These are phyloP conservation scores for Ceratobasidium sp. DNA, from an alignment of 1,284 basidiomycete genomes.

Conservation along the genomic window DNA sequence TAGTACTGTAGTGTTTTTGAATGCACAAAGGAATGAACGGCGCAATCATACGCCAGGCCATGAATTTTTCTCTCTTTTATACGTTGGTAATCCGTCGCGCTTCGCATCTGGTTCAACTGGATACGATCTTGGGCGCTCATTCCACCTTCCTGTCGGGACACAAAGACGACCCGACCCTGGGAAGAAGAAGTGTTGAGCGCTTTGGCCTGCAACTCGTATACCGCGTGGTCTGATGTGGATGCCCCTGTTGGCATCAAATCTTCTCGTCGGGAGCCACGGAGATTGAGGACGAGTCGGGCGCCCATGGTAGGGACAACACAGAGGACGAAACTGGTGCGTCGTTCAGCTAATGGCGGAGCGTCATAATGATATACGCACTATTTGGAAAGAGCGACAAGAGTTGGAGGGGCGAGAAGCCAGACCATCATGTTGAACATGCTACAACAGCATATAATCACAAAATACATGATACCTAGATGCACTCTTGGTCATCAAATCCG, in stretches of 20 bases:
- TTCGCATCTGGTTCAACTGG: slow-evolving; percentile 22
- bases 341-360: no score
- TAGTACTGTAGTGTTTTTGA: no score
- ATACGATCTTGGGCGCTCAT: background rate
- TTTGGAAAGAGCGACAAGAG: slow-evolving; percentile 38
- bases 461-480: slow-evolving; percentile 40
- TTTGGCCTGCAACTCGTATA: slow-evolving; percentile 21
- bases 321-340: slow-evolving; percentile 38
- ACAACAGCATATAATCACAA: slow-evolving; percentile 29
- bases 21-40: no score
- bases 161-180: slow-evolving; percentile 3
- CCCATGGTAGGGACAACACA: slow-evolving; percentile 37
- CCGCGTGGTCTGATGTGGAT: slow-evolving; percentile 14
- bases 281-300: slow-evolving; percentile 38
- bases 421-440: slow-evolving; percentile 35
- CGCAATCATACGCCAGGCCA: background rate
- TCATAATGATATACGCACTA: slow-evolving; percentile 39
- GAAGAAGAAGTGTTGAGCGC: background rate
- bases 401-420: slow-evolving; percentile 30
- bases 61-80: background rate
- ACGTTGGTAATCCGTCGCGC: background rate
- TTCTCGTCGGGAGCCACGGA: slow-evolving; percentile 31
- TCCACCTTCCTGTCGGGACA: background rate
- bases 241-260: slow-evolving; percentile 21
- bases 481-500: background rate